Evolutionary conservation across 345 rosid species (phyloP), one percentile per base, ranked within the genome.

Genomic region (Melastoma malabathricum): DNA sequence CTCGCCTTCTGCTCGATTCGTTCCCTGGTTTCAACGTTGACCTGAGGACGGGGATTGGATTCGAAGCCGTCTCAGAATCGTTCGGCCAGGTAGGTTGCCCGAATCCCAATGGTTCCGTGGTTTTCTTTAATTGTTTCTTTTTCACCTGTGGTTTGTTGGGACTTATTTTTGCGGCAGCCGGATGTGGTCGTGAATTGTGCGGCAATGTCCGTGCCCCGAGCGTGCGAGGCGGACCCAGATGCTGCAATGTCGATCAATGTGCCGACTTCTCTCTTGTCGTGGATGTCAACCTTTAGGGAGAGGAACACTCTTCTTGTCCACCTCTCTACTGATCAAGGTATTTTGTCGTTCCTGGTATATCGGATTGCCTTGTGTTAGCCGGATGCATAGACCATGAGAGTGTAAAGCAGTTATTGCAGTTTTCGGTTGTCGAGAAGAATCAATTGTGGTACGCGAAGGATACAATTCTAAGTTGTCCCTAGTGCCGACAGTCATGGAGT

Each of bases 261-360:
- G 16, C 98, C 98, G 60, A 62, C 70, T 5, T 66, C 87, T 50
- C 82, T 90, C 56, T 73, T 84, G 12, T 66, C 69, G 38, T 90
- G 98, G 96, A 45, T 86, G 43, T 71, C 73, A 5, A 55, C 72
- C 48, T 75, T 81, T 43, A 39, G 61, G 47, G 67, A 58, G 6
- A 46, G 50, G 16, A 58, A 60, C 46, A 69, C 76, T 44, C 81
- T 86, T 62, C 64, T 90, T 47, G 75, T 90, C 54, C 94, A 90
- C 60, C 66, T 90, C 47, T 86, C 98, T 5, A 90, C 98, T 44
- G 98, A 90, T 70, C 98, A 86, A 66, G 98, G 98, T 79, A 31
- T 31, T 56, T 44, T 15, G 34, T 38, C 18, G 6, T 6, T 23
- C 13, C 14, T 20, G 10, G 12, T 12, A 44, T 8, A 34, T 34